A percentile compares a stretch with the other conserved stretches of the same genome.
Evolutionary conservation across 345 rosid species (phyloP).

Genomic region (Heritiera fomes): DNA sequence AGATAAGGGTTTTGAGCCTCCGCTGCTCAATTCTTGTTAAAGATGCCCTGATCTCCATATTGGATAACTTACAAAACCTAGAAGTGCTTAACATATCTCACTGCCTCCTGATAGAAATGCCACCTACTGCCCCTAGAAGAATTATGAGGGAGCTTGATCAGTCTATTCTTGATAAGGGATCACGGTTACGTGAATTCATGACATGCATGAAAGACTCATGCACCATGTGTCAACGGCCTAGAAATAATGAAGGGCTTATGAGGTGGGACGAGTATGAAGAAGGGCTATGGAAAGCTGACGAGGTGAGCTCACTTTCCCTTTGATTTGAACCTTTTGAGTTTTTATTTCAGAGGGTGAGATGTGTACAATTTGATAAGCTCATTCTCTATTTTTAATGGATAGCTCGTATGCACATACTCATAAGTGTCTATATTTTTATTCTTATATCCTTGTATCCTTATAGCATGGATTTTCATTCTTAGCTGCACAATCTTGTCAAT

Average conservation of each 20-base stretch:
- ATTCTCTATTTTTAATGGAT: background rate
- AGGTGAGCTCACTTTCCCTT: constrained; percentile 58
- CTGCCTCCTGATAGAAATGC: constrained; percentile 56
- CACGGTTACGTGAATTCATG: constrained; percentile 52
- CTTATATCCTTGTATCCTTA: too few species aligned
- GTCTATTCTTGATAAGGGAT: constrained; percentile 50
- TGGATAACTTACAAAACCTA: constrained; percentile 54
- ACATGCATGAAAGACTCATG: constrained; percentile 66
- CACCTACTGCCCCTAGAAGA: constrained; percentile 41
- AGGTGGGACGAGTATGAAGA: constrained; percentile 88
- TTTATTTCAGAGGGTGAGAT: background rate
- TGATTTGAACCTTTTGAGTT: constrained; percentile 26
- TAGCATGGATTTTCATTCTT: background rate
- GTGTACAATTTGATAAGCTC: background rate
- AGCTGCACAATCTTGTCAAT: background rate
- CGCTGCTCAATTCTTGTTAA: constrained; percentile 56
- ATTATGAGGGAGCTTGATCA: constrained; percentile 51
- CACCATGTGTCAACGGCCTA: constrained; percentile 70
- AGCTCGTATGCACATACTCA: background rate
- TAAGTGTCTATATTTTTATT: too few species aligned
- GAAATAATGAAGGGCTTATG: constrained; percentile 72
- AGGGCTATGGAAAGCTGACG: constrained; percentile 80
- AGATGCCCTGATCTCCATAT: constrained; percentile 59
- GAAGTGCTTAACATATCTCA: constrained; percentile 88
- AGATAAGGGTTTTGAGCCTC: constrained; percentile 45